phyloP scores from a whole-genome alignment of 768 basidiomycete species.

The Suillus alpinus region DNA sequence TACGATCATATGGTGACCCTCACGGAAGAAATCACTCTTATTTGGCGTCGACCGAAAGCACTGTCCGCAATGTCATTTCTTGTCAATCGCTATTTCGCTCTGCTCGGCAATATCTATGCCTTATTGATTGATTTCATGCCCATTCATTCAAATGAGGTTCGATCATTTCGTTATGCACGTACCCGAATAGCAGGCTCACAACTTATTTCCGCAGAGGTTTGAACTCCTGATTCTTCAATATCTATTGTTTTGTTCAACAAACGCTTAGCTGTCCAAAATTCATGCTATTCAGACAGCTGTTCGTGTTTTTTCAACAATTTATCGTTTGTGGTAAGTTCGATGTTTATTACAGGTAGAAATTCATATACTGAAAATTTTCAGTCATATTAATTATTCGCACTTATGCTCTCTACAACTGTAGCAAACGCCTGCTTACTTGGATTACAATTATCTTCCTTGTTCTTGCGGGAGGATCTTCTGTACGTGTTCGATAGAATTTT shows the following conservation, averaged over 20 bases:
- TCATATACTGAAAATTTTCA: conserved; percentile 10
- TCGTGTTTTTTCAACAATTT: conserved; percentile 44
- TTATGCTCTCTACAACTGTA: conserved; percentile 48
- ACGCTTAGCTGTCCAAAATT: conserved; percentile 39
- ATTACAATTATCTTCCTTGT: conserved; percentile 33
- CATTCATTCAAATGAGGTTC: conserved; percentile 4
- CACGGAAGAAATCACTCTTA: conserved; percentile 35
- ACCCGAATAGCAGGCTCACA: background rate
- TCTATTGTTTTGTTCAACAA: background rate
- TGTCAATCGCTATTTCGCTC: conserved; percentile 47
- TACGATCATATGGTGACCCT: conserved; percentile 31
- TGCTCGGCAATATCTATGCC: conserved; percentile 37
- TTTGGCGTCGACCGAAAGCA: conserved; percentile 44
- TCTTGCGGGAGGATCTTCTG: conserved; percentile 32
- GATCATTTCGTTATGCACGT: background rate
- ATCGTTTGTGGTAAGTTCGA: conserved; percentile 42
- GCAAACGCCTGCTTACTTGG: conserved; percentile 34
- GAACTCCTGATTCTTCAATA: background rate
- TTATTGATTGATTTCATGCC: conserved; percentile 26
- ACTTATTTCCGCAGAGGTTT: conserved; percentile 6
- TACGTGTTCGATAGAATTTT: conserved; percentile 24
- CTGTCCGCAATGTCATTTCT: conserved; percentile 44
- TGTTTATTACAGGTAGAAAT: background rate
- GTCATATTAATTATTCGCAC: conserved; percentile 47
- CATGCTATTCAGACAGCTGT: conserved; percentile 37